Percentiles rank a stretch among this genome's conserved stretches.
These are phyloP conservation scores for Apiospora saccharicola DNA, from an alignment of 2,329 filamentous ascomycete genomes.

Conservation along the genomic window DNA sequence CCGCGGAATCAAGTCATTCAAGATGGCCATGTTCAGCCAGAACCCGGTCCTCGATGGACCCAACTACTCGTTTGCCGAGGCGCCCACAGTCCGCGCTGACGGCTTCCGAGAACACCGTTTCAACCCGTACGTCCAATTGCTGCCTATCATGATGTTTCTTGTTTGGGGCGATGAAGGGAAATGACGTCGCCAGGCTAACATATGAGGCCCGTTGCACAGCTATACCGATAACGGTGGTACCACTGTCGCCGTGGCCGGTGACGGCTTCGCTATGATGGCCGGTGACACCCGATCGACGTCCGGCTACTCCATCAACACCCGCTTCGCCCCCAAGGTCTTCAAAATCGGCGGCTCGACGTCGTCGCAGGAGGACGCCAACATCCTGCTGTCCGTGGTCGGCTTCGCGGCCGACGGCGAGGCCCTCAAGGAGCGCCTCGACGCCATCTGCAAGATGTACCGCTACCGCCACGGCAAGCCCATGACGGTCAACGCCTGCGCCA, in stretches of 20 bases:
- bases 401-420: conserved; percentile 96
- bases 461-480: conserved; percentile 98
- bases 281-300: conserved; percentile 96
- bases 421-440: conserved; percentile 90
- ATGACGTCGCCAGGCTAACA: conserved; percentile 16
- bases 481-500: conserved; percentile 91
- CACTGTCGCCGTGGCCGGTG: conserved; percentile 91
- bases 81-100: conserved; percentile 60
- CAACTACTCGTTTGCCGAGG: conserved; percentile 73
- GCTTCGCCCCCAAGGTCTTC: conserved; percentile 95
- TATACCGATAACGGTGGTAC: conserved; percentile 99
- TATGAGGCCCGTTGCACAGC: conserved; percentile 51
- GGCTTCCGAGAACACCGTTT: conserved; percentile 80
- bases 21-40: conserved; percentile 75
- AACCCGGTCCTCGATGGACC: conserved; percentile 73
- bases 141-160: neutral
- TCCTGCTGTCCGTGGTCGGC: conserved; percentile 92
- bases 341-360: conserved; percentile 92
- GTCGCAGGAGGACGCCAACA: conserved; percentile 82
- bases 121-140: conserved; percentile 75
- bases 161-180: neutral
- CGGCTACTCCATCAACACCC: conserved; percentile 99
- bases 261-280: conserved; percentile 94
- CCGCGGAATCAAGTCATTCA: conserved; percentile 35
- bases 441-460: conserved; percentile 97